These are phyloP conservation scores for Acer negundo DNA, from an alignment of 345 rosid genomes.

Conservation along the genomic window DNA sequence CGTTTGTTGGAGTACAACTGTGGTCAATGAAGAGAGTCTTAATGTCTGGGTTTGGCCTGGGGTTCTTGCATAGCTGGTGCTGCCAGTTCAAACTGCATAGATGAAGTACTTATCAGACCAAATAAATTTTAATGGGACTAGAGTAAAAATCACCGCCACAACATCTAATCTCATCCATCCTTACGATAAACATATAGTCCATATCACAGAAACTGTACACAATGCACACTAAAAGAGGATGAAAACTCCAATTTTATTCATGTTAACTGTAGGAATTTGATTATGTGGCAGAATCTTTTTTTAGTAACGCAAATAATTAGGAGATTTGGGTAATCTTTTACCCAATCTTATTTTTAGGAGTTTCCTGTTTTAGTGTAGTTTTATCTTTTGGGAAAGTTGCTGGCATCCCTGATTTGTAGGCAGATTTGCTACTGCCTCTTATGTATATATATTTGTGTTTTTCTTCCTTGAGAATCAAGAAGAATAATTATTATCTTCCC, in stretches of 20 bases:
- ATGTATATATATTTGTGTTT: too few species aligned
- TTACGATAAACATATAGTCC: background rate
- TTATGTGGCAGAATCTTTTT: too few species aligned
- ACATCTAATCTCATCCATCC: background rate
- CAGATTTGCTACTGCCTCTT: too few species aligned
- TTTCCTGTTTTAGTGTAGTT: too few species aligned
- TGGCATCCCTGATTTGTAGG: too few species aligned
- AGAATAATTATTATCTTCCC: too few species aligned
- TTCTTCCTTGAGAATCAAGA: too few species aligned
- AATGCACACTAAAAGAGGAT: background rate
- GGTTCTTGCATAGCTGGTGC: conserved; percentile 87
- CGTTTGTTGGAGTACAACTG: conserved; percentile 63
- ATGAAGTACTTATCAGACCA: conserved; percentile 13
- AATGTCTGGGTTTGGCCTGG: conserved; percentile 83
- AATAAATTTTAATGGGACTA: background rate
- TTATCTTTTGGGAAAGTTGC: too few species aligned
- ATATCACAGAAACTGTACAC: background rate
- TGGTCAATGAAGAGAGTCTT: conserved; percentile 82
- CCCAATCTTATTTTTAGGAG: too few species aligned
- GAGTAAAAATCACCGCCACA: background rate
- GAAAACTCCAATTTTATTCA: background rate
- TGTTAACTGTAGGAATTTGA: too few species aligned
- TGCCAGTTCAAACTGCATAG: conserved; percentile 84
- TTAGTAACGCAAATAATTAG: too few species aligned
- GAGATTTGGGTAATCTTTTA: too few species aligned